These are phyloP conservation scores for Fraxinus angustifolia DNA, from an alignment of 305 asterid species.

Conservation along the genomic window DNA sequence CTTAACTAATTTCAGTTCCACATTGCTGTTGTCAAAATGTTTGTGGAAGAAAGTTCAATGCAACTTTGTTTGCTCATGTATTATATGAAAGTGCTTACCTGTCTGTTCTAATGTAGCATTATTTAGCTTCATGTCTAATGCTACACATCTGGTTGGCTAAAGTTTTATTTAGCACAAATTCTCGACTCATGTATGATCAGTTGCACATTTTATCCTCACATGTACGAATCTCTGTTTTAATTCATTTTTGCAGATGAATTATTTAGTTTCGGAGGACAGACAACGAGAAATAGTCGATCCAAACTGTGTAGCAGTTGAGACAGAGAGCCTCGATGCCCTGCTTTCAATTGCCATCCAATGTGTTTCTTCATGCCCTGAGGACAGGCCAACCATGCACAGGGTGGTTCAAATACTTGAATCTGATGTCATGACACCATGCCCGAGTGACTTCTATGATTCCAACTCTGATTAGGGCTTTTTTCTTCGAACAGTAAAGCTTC, in stretches of 20 bases:
- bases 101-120: not conserved
- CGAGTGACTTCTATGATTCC: constrained; percentile 91
- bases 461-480: constrained; percentile 54
- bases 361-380: constrained; percentile 81
- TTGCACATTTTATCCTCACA: not conserved
- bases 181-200: not conserved
- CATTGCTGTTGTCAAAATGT: not conserved
- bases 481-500: constrained; percentile 15
- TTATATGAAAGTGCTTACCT: not conserved
- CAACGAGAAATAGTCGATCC: constrained; percentile 75
- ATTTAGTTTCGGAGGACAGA: constrained; percentile 59
- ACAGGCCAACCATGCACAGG: constrained; percentile 89
- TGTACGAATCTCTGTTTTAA: not conserved
- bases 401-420: constrained; percentile 90
- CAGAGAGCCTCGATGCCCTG: constrained; percentile 68
- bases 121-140: not conserved
- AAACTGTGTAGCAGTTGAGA: constrained; percentile 67
- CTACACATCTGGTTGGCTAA: not conserved
- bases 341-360: constrained; percentile 78
- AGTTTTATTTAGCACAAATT: not conserved
- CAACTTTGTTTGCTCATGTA: not conserved
- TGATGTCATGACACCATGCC: constrained; percentile 88
- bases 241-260: constrained; percentile 56
- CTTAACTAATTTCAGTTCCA: not conserved
- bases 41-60: not conserved